A percentile compares a stretch with the other conserved stretches of the same genome.
Evolutionary conservation across 345 rosid species (phyloP).

Genomic region (Pistacia integerrima): DNA sequence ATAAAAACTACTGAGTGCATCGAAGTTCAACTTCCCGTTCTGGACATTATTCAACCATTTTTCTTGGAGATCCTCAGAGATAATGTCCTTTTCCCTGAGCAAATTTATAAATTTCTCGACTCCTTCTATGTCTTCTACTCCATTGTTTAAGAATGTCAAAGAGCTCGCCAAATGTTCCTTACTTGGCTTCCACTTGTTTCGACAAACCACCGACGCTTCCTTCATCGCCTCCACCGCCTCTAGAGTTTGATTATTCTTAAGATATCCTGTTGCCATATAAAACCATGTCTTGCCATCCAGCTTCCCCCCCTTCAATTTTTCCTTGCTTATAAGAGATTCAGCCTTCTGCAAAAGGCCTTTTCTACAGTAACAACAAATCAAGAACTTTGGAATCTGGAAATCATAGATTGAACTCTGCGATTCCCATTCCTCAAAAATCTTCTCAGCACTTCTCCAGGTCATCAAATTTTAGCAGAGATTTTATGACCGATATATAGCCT

Average conservation of each 20-base stretch:
- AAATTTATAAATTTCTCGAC: constrained; percentile 26
- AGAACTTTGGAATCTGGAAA: constrained; percentile 26
- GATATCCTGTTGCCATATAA: constrained; percentile 27
- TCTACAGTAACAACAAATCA: constrained; percentile 30
- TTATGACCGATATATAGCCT: constrained; percentile 25
- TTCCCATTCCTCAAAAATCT: constrained; percentile 44
- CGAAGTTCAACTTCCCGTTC: neutral
- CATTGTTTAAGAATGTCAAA: constrained; percentile 32
- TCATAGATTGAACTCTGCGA: constrained; percentile 13
- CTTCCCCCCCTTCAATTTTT: constrained; percentile 27
- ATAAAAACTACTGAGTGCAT: neutral
- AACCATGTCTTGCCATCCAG: constrained; percentile 31
- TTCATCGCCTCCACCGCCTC: constrained; percentile 37
- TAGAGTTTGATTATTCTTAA: constrained; percentile 15
- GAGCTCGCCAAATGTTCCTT: constrained; percentile 18
- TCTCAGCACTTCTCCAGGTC: constrained; percentile 44
- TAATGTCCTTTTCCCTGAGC: constrained; percentile 17
- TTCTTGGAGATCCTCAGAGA: constrained; percentile 21
- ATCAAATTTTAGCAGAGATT: constrained; percentile 36
- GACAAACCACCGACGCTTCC: constrained; percentile 23
- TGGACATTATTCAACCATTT: constrained; percentile 22
- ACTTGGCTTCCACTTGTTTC: neutral
- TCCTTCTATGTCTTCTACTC: constrained; percentile 16
- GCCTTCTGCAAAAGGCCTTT: constrained; percentile 40
- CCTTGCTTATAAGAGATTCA: constrained; percentile 22